These are phyloP conservation scores for Yamadazyma phyllophila DNA, from an alignment of 805 yeast species.

Conservation along the genomic window DNA sequence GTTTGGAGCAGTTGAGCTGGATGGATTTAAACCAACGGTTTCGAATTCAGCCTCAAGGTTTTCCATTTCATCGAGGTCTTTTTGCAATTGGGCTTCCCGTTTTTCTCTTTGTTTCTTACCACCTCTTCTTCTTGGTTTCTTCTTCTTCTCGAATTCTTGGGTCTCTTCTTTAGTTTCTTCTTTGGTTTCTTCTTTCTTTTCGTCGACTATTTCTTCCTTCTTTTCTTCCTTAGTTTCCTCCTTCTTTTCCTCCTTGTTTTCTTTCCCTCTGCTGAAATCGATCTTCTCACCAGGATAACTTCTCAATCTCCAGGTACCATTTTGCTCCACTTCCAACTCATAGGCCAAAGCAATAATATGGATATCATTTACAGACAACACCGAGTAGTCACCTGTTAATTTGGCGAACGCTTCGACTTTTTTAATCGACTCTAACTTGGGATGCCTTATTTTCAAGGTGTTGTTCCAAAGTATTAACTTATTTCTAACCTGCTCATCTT, in stretches of 20 bases:
- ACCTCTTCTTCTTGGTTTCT: constrained; percentile 52
- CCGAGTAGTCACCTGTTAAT: constrained; percentile 88
- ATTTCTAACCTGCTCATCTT: constrained; percentile 78
- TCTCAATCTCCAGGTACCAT: constrained; percentile 71
- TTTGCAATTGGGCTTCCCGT: constrained; percentile 40
- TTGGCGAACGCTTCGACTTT: constrained; percentile 74
- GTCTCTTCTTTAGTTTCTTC: constrained; percentile 6
- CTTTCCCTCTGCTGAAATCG: constrained; percentile 17
- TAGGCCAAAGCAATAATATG: constrained; percentile 90
- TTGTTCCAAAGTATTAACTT: constrained; percentile 83
- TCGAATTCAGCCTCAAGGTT: constrained; percentile 6
- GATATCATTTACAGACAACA: constrained; percentile 85
- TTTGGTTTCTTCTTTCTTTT: constrained; percentile 13
- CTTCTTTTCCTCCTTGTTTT: not conserved
- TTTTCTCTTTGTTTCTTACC: constrained; percentile 64
- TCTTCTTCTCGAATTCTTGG: constrained; percentile 10
- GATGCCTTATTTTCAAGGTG: constrained; percentile 68
- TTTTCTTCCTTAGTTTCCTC: constrained; percentile 15
- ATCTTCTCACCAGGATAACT: constrained; percentile 65
- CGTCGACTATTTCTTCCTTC: constrained; percentile 9
- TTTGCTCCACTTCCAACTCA: constrained; percentile 72
- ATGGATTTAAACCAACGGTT: not conserved
- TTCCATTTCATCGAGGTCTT: constrained; percentile 21
- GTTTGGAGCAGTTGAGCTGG: not conserved
- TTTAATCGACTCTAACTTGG: constrained; percentile 59